These are phyloP conservation scores for Eucalyptus cloeziana DNA, from an alignment of 345 rosid genomes.

Conservation along the genomic window DNA sequence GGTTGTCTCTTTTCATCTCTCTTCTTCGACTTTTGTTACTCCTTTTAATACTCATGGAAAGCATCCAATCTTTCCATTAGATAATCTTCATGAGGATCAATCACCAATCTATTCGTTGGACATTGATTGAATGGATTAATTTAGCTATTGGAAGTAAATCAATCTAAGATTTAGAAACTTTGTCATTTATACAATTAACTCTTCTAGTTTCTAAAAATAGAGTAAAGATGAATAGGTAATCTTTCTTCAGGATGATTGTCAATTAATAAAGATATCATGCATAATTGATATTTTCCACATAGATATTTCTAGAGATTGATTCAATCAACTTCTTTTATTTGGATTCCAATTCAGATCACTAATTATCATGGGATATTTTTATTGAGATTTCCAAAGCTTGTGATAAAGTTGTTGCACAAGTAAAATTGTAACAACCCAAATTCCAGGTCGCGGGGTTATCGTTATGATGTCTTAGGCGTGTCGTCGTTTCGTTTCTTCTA, in stretches of 20 bases:
- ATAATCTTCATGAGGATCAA: background rate
- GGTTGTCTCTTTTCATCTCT: background rate
- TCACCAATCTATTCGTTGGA: background rate
- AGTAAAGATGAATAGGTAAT: background rate
- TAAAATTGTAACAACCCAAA: too few relatives aligned
- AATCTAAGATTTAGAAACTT: background rate
- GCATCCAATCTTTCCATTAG: background rate
- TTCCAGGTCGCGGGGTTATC: accelerated
- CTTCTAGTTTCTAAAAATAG: background rate
- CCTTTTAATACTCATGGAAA: background rate
- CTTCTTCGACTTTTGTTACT: background rate
- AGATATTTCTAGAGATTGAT: background rate
- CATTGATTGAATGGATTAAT: background rate
- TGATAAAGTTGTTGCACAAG: background rate
- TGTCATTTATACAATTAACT: background rate
- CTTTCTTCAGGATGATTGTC: background rate
- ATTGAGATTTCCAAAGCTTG: too few relatives aligned
- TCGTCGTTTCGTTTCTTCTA: too few relatives aligned
- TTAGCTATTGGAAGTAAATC: background rate
- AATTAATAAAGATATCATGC: background rate
- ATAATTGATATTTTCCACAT: background rate
- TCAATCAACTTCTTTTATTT: background rate
- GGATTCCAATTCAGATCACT: background rate
- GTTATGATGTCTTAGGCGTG: accelerated
- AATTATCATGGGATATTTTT: too few relatives aligned